A percentile compares a stretch with the other conserved stretches of the same genome.
These are phyloP conservation scores for Colletotrichum trifolii DNA, from an alignment of 2,329 filamentous ascomycete species.

Conservation along the genomic window DNA sequence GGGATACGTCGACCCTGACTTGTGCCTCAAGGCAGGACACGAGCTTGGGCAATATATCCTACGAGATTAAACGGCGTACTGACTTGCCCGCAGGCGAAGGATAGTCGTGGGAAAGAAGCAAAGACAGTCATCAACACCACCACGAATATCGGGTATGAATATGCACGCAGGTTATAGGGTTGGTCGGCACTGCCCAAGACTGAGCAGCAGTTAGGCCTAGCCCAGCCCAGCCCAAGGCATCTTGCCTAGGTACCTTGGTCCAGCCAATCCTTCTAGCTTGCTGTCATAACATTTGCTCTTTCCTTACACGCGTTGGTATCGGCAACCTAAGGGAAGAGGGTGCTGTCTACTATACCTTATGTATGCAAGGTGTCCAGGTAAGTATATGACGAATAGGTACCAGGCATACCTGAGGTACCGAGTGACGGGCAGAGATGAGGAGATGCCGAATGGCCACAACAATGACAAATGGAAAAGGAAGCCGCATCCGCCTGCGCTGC, in stretches of 20 bases:
- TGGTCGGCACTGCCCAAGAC: conserved; percentile 12
- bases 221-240: conserved; percentile 14
- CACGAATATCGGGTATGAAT: background rate
- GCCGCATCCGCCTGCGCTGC: conserved; percentile 29
- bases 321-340: background rate
- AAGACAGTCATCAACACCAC: background rate
- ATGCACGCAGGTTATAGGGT: conserved; percentile 6
- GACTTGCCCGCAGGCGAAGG: background rate
- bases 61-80: conserved; percentile 15
- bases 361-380: background rate
- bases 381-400: background rate
- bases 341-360: too few species aligned
- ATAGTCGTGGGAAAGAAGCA: background rate
- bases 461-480: conserved; percentile 21
- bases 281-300: background rate
- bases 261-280: conserved; percentile 12
- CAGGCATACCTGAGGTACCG: too few species aligned
- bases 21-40: too few species aligned
- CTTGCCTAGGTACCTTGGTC: conserved; percentile 5
- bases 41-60: conserved; percentile 1
- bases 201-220: background rate
- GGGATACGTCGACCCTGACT: too few species aligned
- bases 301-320: background rate
- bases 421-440: background rate
- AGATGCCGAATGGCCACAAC: too few species aligned